These are phyloP conservation scores for Hydnum rufescens DNA, from an alignment of 768 basidiomycete genomes.

Conservation along the genomic window DNA sequence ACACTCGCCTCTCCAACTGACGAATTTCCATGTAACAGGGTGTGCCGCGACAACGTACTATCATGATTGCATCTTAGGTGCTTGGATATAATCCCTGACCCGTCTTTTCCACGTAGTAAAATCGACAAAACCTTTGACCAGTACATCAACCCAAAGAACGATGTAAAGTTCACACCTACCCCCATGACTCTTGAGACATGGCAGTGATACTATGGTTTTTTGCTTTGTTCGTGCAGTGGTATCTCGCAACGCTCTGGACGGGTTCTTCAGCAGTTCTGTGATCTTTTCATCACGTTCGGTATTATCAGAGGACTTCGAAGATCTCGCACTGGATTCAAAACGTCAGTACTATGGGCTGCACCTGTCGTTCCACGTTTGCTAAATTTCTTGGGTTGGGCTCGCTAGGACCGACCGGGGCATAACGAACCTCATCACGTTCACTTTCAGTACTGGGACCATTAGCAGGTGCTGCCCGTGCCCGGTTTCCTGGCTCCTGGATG, in stretches of 20 bases:
- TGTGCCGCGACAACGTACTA: neutral
- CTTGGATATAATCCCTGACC: too few species aligned
- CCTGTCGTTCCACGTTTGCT: too few species aligned
- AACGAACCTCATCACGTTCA: neutral
- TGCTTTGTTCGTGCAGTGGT: too few species aligned
- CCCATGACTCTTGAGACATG: too few species aligned
- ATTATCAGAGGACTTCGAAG: neutral
- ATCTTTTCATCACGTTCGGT: neutral
- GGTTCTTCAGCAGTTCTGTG: neutral
- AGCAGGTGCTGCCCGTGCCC: neutral
- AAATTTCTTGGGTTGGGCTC: neutral
- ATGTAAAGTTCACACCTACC: too few species aligned
- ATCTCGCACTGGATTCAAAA: neutral
- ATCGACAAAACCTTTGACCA: neutral
- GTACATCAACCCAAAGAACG: neutral
- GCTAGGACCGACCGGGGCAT: neutral
- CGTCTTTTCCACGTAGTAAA: neutral
- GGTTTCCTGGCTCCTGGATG: neutral
- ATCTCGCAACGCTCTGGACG: neutral
- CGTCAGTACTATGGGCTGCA: neutral
- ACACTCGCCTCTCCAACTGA: neutral
- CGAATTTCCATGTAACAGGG: neutral
- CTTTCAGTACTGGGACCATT: neutral
- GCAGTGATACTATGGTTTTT: too few species aligned
- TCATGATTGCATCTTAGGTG: neutral